Conservation (phyloP, 768 basidiomycete species). For the Boletus sp. region DNA sequence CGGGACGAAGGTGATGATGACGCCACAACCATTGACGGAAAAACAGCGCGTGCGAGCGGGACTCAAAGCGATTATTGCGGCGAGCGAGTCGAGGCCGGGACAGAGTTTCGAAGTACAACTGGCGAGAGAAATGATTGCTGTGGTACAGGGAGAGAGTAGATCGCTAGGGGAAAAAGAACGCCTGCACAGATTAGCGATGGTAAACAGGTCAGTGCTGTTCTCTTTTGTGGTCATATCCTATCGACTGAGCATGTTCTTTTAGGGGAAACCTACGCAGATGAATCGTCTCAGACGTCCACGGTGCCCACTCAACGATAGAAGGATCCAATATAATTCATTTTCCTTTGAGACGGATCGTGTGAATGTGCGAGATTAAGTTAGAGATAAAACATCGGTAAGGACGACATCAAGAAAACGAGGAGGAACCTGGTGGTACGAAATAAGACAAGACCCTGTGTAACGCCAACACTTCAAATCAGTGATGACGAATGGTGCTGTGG, state of each 20-base stretch:
- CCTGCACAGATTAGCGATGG: constrained; percentile 66
- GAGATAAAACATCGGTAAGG: too few species aligned
- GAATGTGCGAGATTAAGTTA: background rate
- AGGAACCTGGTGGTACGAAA: too few species aligned
- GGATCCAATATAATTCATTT: background rate
- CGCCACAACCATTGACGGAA: constrained; percentile 73
- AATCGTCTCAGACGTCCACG: background rate
- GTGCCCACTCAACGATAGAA: background rate
- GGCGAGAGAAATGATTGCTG: constrained; percentile 72
- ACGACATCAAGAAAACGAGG: too few species aligned
- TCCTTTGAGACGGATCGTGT: background rate
- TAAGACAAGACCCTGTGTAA: too few species aligned
- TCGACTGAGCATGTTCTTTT: constrained; percentile 4
- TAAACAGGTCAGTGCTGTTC: constrained; percentile 61
- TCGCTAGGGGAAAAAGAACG: constrained; percentile 61
- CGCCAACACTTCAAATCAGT: too few species aligned
- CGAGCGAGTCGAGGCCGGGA: constrained; percentile 53
- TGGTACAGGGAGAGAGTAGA: constrained; percentile 59
- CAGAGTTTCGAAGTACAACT: constrained; percentile 63
- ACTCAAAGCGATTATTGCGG: constrained; percentile 67
- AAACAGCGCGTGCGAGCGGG: constrained; percentile 73
- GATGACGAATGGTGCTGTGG: too few species aligned
- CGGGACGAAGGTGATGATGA: constrained; percentile 61
- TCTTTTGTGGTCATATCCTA: background rate
- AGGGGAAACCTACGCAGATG: constrained; percentile 25